These are phyloP conservation scores for Gnomoniopsis sp. DNA, from an alignment of 2,329 filamentous ascomycete species.

Conservation along the genomic window DNA sequence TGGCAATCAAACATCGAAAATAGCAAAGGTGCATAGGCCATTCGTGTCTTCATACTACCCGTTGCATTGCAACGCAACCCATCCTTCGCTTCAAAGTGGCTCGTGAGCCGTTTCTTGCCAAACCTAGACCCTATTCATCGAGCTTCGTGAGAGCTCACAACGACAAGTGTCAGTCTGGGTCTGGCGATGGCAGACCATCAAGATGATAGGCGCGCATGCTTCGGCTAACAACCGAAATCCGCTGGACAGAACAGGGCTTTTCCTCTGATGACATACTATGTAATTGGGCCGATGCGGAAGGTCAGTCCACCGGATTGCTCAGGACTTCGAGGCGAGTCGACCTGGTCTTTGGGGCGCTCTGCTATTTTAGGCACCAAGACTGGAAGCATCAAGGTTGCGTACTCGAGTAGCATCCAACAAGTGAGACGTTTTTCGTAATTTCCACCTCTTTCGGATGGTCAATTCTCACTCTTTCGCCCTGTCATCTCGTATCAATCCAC, in stretches of 20 bases:
- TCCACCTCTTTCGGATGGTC: no score
- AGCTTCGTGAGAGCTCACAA: neutral
- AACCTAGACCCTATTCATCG: slow-evolving; percentile 7
- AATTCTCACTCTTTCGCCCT: no score
- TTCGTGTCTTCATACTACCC: slow-evolving; percentile 7
- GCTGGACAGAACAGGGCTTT: slow-evolving; percentile 1
- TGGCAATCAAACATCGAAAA: slow-evolving; percentile 6
- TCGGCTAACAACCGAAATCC: slow-evolving; percentile 5
- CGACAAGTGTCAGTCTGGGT: neutral
- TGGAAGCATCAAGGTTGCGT: no score
- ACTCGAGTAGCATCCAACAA: no score
- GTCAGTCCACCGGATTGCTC: no score
- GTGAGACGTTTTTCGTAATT: no score
- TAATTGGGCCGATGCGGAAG: no score
- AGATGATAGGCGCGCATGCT: slow-evolving; percentile 6
- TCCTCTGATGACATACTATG: neutral
- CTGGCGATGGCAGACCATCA: neutral
- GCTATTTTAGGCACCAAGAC: no score
- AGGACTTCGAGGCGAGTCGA: no score
- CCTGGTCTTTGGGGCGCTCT: no score
- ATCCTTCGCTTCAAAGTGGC: slow-evolving; percentile 7
- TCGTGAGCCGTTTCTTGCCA: neutral
- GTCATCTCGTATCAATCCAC: no score
- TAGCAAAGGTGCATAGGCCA: slow-evolving; percentile 5
- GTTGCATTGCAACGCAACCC: slow-evolving; percentile 2